phyloP scores from a whole-genome alignment of 2,329 filamentous ascomycete genomes.

The Alternaria sp. region DNA sequence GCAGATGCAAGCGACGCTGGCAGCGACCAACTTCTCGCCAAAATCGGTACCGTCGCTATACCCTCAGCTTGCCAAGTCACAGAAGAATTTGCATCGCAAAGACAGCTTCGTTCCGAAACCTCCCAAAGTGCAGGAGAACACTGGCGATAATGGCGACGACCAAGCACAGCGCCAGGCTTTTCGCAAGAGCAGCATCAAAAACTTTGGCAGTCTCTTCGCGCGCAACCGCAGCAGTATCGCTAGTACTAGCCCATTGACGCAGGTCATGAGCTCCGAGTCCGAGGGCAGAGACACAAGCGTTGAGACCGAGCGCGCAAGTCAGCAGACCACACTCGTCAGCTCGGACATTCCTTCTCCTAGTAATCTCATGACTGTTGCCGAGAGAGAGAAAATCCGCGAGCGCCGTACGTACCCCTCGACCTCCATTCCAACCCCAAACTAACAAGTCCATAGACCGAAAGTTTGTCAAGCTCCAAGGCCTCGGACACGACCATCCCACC shows the following conservation, averaged over 20 bases:
- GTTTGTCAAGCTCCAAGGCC: background rate
- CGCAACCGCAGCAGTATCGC: background rate
- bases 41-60: constrained; percentile 1
- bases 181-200: constrained; percentile 2
- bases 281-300: background rate
- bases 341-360: background rate
- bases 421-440: background rate
- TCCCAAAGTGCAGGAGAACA: background rate
- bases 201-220: constrained; percentile 1
- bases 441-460: background rate
- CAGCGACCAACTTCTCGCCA: constrained; percentile 5
- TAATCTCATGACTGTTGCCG: background rate
- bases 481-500: background rate
- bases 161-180: background rate
- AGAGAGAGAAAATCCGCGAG: background rate
- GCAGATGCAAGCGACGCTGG: constrained; percentile 3
- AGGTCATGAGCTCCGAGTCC: background rate
- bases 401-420: background rate
- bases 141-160: background rate
- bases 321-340: background rate
- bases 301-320: background rate
- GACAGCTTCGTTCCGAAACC: background rate
- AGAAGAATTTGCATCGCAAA: background rate
- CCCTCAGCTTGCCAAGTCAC: background rate
- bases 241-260: background rate